phyloP scores from a whole-genome alignment of 768 basidiomycete genomes.

The Pseudohyphozyma bogoriensis region DNA sequence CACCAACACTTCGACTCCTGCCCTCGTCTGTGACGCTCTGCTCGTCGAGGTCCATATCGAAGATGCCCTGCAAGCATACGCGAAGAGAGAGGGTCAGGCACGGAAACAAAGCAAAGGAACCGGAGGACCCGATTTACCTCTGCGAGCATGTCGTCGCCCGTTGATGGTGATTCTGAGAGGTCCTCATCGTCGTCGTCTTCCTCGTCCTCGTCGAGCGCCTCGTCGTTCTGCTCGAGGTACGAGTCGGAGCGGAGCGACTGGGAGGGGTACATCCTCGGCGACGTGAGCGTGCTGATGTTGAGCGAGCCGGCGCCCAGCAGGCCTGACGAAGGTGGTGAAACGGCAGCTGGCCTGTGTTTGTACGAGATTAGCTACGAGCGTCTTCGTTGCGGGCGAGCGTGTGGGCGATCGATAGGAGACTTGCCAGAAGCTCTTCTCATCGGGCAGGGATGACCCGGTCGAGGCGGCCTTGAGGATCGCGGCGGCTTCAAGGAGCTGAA shows the following conservation, averaged over 20 bases:
- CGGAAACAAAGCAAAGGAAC: no score
- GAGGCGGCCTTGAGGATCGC: conserved; percentile 71
- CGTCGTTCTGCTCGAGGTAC: conserved; percentile 11
- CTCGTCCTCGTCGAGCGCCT: conserved; percentile 9
- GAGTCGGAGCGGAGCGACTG: conserved; percentile 17
- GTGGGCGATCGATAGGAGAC: conserved; percentile 42
- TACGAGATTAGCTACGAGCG: not conserved
- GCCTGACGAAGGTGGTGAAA: conserved; percentile 32
- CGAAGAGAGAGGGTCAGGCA: not conserved
- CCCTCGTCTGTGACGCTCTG: not conserved
- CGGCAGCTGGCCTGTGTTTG: conserved; percentile 31
- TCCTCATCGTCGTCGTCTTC: conserved; percentile 24
- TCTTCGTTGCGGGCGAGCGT: not conserved
- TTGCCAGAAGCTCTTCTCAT: conserved; percentile 75
- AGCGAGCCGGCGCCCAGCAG: conserved; percentile 32
- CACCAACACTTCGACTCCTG: not conserved
- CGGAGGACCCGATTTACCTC: no score
- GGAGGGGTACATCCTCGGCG: conserved; percentile 19
- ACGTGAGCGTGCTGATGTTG: conserved; percentile 25
- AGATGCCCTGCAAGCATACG: not conserved
- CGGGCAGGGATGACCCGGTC: conserved; percentile 70
- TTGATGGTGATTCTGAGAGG: no score
- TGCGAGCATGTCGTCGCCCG: conserved; percentile 12
- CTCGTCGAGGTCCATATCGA: not conserved
- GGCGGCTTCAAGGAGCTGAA: conserved; percentile 93